Evolutionary conservation across 2,329 filamentous ascomycete genomes (phyloP).

Genomic region (Stemphylium beticola): DNA sequence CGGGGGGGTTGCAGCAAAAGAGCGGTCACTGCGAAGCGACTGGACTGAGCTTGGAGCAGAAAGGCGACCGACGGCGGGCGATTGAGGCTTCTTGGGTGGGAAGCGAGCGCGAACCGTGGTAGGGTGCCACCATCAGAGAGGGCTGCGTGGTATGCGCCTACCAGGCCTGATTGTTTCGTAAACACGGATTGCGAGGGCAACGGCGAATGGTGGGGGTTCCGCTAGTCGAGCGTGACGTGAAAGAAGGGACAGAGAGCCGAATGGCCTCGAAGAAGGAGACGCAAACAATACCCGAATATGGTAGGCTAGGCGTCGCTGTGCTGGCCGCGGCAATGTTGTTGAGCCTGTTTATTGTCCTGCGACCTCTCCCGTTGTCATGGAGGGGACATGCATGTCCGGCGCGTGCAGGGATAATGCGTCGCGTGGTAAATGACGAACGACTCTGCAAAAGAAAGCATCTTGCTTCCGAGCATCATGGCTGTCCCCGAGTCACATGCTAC

Average conservation of each 20-base stretch:
- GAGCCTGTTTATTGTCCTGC: conserved; percentile 17
- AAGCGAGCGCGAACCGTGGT: background rate
- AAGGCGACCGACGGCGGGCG: background rate
- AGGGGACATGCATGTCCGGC: conserved; percentile 24
- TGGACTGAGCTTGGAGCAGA: conserved; percentile 4
- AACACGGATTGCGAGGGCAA: conserved; percentile 28
- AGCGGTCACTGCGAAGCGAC: conserved; percentile 11
- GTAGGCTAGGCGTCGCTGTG: background rate
- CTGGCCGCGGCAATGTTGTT: background rate
- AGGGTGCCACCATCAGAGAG: background rate
- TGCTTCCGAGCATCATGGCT: background rate
- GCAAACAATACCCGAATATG: background rate
- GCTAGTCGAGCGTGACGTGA: background rate
- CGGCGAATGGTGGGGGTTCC: conserved; percentile 16
- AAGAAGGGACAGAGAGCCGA: background rate
- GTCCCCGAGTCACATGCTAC: background rate
- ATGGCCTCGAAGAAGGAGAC: background rate
- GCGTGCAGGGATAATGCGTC: conserved; percentile 27
- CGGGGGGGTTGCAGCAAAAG: conserved; percentile 3
- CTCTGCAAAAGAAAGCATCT: conserved; percentile 8
- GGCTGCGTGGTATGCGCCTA: conserved; percentile 4
- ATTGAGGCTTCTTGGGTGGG: background rate
- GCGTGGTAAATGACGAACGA: conserved; percentile 3
- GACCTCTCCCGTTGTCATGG: conserved; percentile 25
- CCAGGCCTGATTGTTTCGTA: conserved; percentile 21